Conservation (phyloP, 1,284 basidiomycete species). For the Cutaneotrichosporon spelunceum region DNA sequence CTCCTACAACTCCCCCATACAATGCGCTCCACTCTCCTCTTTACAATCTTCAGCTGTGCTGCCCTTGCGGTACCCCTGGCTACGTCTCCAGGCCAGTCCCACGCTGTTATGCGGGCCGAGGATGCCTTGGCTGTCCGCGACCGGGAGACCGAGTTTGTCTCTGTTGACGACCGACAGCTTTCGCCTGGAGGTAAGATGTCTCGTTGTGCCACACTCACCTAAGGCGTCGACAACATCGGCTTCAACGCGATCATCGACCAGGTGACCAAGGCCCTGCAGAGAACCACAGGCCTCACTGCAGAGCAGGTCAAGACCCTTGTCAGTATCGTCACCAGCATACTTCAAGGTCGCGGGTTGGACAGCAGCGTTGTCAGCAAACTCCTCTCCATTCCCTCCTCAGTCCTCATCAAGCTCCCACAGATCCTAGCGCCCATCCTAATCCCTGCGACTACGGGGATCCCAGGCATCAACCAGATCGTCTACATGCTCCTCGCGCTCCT, state of each 20-base stretch:
- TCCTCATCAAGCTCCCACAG: neutral
- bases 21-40: neutral
- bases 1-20: neutral
- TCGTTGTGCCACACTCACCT: neutral
- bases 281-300: neutral
- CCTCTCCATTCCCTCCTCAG: neutral
- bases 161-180: neutral
- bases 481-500: neutral
- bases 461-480: neutral
- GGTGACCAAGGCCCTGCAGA: neutral
- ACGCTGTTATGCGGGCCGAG: neutral
- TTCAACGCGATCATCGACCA: neutral
- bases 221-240: neutral
- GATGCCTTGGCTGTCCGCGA: neutral
- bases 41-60: neutral
- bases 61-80: neutral
- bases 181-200: neutral
- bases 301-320: neutral
- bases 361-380: neutral
- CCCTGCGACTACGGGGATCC: neutral
- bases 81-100: neutral
- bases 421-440: slow-evolving; percentile 2
- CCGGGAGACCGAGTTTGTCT: neutral
- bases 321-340: neutral
- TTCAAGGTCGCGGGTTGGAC: neutral